Evolutionary conservation across 345 rosid species (phyloP), one percentile per base, ranked within the genome.

Genomic region (Eucalyptus shirleyi): DNA sequence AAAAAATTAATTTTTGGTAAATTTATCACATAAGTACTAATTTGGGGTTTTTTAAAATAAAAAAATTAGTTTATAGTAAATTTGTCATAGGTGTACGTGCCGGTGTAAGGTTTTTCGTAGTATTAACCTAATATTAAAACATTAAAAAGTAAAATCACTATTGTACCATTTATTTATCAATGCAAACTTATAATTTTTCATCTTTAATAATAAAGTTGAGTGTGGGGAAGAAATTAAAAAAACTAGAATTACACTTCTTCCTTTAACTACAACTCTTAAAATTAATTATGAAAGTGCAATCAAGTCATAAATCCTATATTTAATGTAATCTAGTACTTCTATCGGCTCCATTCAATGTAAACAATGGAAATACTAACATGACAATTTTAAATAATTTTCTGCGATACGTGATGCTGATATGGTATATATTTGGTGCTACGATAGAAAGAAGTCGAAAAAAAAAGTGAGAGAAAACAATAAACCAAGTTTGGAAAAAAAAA

Each of bases 61-160:
- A 53, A 51, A 53, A 53, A 53, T 7, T 53, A 19, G 4, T 53
- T 53, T 59, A 59, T 11, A 0, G 1, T 59, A 59, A 59, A 26
- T 26, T 24, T 59, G 0, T 59, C 15, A 26, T 2, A 59, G 3
- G 5, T 59, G 4, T 26, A 24, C 4, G 0, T 59, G 5, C 7
- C 0, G 0, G 2, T 26, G 0, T 53, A 53, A 0, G 56, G 4
- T 18, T 53, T 51, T 53, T 53, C 9, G 0, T 53, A 7, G 0
- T 3, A 51, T 51, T 51, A 18, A 51, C 23, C 9, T 62, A 62
- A 65, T 65, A 65, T 65, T n/a, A 65, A 65, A 65, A 65, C 40
- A 8, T 67, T 67, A 8, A n/a, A 4, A 8, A 4, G 21, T 67
- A n/a, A 67, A 16, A n/a, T 7, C 67, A 67, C 2, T n/a, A 0